Percentiles rank a stretch among this genome's conserved stretches.
Evolutionary conservation across 2,329 filamentous ascomycete species (phyloP).

Genomic region (Pyrenophora seminiperda): DNA sequence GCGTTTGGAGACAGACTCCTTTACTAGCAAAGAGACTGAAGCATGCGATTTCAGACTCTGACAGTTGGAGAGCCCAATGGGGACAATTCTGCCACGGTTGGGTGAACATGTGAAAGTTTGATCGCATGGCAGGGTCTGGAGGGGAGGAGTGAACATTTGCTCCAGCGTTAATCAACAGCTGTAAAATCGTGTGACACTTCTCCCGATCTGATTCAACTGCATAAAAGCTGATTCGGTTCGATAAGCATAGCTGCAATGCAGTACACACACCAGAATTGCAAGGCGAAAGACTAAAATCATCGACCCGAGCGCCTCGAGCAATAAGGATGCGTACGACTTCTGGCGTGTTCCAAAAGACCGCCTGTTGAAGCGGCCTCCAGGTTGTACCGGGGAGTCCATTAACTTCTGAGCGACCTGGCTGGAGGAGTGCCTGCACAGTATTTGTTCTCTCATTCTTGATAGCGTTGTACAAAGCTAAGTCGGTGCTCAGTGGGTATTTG

Average conservation of each 20-base stretch:
- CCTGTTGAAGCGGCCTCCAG: conserved; percentile 42
- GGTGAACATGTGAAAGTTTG: conserved; percentile 35
- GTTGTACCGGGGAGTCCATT: conserved; percentile 32
- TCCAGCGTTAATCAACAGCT: conserved; percentile 38
- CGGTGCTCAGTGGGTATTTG: conserved; percentile 39
- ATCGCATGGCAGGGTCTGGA: conserved; percentile 15
- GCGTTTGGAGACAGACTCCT: conserved; percentile 29
- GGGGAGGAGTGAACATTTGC: conserved; percentile 33
- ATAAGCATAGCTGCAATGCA: conserved; percentile 37
- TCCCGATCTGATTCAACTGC: conserved; percentile 16
- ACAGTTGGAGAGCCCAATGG: conserved; percentile 32
- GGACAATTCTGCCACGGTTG: conserved; percentile 35
- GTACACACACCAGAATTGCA: conserved; percentile 16
- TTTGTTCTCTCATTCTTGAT: conserved; percentile 42
- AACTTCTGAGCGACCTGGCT: conserved; percentile 29
- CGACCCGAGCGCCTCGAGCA: conserved; percentile 34
- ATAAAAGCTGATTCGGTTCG: conserved; percentile 29
- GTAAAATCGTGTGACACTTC: conserved; percentile 32
- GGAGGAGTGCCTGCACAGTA: conserved; percentile 36
- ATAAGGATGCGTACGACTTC: conserved; percentile 39
- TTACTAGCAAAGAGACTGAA: conserved; percentile 34
- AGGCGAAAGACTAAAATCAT: conserved; percentile 25
- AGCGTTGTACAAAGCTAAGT: conserved; percentile 43
- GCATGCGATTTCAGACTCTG: conserved; percentile 31
- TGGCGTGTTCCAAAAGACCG: conserved; percentile 39